Percentiles rank a stretch among this genome's conserved stretches.
phyloP scores from a whole-genome alignment of 176 grass and related monocot species.

The Oryza brachyantha region DNA sequence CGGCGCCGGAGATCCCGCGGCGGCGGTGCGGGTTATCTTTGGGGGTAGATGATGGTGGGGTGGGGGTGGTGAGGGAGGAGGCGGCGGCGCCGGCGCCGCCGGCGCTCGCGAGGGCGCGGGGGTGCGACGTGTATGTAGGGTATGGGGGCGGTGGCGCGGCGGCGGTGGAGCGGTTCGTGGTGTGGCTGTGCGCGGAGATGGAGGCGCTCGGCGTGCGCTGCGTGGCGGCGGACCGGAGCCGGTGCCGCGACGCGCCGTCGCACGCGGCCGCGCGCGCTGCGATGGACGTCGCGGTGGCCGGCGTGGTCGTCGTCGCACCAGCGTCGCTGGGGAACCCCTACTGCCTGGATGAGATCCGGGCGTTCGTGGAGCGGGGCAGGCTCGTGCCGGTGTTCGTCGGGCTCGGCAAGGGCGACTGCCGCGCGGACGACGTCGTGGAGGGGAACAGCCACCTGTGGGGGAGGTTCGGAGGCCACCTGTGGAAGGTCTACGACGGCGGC shows the following conservation, averaged over 20 bases:
- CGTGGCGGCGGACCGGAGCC: conserved; percentile 23
- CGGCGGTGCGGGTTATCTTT: background rate
- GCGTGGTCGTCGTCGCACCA: conserved; percentile 39
- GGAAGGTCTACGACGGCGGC: conserved; percentile 34
- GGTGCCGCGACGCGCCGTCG: conserved; percentile 23
- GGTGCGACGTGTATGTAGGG: conserved; percentile 58
- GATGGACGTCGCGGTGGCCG: conserved; percentile 36
- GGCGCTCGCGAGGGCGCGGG: conserved; percentile 1
- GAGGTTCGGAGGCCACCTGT: conserved; percentile 37
- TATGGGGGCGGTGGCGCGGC: background rate
- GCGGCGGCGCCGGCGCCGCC: background rate
- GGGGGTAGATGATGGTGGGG: background rate
- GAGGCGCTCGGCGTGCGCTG: conserved; percentile 51
- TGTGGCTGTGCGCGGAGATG: conserved; percentile 62
- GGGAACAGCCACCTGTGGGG: conserved; percentile 49
- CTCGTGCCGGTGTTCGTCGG: conserved; percentile 52
- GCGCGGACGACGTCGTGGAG: conserved; percentile 25
- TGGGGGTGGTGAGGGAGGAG: background rate
- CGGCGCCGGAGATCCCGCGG: background rate
- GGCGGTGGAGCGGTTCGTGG: conserved; percentile 23
- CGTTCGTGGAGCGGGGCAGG: conserved; percentile 31
- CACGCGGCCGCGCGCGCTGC: conserved; percentile 17
- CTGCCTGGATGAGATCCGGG: conserved; percentile 49
- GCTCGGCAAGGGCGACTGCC: conserved; percentile 27
- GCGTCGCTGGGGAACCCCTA: conserved; percentile 40